A percentile compares a stretch with the other conserved stretches of the same genome.
These are phyloP conservation scores for Cystofilobasidium macerans DNA, from an alignment of 768 basidiomycete genomes.

Conservation along the genomic window DNA sequence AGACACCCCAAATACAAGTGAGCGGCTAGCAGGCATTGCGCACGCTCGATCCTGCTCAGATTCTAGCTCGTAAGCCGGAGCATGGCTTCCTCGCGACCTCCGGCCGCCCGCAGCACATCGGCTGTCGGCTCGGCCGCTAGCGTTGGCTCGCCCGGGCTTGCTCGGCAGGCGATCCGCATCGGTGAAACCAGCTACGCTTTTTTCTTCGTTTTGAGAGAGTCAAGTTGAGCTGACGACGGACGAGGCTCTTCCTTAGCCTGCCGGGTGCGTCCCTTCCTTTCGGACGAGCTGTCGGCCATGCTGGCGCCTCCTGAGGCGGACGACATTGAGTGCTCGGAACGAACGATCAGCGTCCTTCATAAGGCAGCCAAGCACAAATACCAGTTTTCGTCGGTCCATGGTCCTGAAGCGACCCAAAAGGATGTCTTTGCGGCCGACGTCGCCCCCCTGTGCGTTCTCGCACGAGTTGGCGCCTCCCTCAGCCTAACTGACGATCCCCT, in stretches of 20 bases:
- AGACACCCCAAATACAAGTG: too few species aligned
- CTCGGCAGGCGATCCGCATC: not conserved
- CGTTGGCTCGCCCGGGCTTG: too few species aligned
- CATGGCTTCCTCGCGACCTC: too few species aligned
- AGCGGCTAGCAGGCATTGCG: too few species aligned
- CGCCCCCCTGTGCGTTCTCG: conserved; percentile 45
- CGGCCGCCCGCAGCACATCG: too few species aligned
- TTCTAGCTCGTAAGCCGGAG: too few species aligned
- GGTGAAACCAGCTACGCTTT: not conserved
- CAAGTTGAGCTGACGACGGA: not conserved
- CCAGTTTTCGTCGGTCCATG: conserved; percentile 21
- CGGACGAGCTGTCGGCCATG: conserved; percentile 13
- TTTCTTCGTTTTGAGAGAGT: not conserved
- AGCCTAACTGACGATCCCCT: not conserved
- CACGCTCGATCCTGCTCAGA: too few species aligned
- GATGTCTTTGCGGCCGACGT: conserved; percentile 69
- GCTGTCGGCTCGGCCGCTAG: too few species aligned
- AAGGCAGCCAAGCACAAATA: conserved; percentile 17
- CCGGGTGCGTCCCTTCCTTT: conserved; percentile 16
- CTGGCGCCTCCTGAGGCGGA: conserved; percentile 10
- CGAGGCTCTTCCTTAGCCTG: not conserved
- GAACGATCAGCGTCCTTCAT: not conserved
- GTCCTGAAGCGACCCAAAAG: conserved; percentile 48
- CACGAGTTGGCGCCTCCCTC: not conserved
- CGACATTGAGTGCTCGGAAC: conserved; percentile 9